These are phyloP conservation scores for Sarocladium brachiariae DNA, from an alignment of 2,329 filamentous ascomycete genomes.

Conservation along the genomic window DNA sequence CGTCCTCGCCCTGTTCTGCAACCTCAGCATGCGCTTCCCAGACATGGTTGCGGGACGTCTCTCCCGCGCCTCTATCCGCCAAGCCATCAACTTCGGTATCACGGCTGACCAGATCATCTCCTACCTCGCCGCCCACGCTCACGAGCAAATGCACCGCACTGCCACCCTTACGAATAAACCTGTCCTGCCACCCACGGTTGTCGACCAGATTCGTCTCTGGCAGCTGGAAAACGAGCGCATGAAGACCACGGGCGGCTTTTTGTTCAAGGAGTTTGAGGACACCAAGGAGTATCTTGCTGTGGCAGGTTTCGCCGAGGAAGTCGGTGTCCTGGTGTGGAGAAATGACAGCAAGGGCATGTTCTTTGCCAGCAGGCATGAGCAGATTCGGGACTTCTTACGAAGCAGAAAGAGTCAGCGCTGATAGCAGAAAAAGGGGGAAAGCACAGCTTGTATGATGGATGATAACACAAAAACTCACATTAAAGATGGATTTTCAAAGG, in stretches of 20 bases:
- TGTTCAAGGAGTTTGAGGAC: conserved; percentile 82
- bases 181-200: conserved; percentile 86
- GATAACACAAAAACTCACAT: neutral
- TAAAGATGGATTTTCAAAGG: too few relatives aligned
- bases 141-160: conserved; percentile 81
- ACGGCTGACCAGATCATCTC: conserved; percentile 92
- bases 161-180: conserved; percentile 53
- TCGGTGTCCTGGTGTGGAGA: conserved; percentile 85
- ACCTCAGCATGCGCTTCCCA: conserved; percentile 82
- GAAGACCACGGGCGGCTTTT: conserved; percentile 72
- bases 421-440: neutral
- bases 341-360: conserved; percentile 76
- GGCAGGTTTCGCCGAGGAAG: conserved; percentile 74
- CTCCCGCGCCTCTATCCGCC: conserved; percentile 79
- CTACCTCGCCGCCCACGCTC: conserved; percentile 86
- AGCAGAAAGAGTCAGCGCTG: conserved; percentile 45
- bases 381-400: conserved; percentile 74
- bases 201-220: conserved; percentile 96
- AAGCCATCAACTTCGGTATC: conserved; percentile 84
- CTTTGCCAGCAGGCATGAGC: conserved; percentile 87
- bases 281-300: conserved; percentile 64
- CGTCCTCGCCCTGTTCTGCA: conserved; percentile 83
- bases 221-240: conserved; percentile 96
- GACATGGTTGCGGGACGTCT: conserved; percentile 91
- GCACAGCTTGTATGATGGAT: neutral